Evolutionary conservation across 1,284 basidiomycete species (phyloP).

Genomic region (Melanopsichium pennsylvanicum): DNA sequence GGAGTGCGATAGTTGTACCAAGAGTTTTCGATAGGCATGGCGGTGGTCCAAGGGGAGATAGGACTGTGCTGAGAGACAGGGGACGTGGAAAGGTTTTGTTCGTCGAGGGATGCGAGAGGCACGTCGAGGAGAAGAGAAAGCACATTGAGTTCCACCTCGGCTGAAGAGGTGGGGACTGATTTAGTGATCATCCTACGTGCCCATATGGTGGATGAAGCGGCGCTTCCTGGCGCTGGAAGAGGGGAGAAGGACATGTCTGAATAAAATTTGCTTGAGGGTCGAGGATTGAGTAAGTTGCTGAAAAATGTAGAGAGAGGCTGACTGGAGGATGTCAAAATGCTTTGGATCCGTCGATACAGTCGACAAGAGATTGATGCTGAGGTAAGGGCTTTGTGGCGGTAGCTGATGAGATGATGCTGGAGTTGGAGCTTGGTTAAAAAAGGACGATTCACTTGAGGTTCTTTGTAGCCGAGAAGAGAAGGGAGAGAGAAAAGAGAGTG

Average conservation of each 20-base stretch:
- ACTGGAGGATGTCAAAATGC: too few relatives aligned
- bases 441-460: too few relatives aligned
- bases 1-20: too few relatives aligned
- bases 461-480: too few relatives aligned
- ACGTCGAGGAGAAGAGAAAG: conserved; percentile 33
- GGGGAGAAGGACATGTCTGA: conserved; percentile 15
- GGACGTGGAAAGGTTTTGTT: conserved; percentile 4
- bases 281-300: neutral
- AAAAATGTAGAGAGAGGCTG: too few relatives aligned
- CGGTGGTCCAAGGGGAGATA: conserved; percentile 7
- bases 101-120: conserved; percentile 19
- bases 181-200: conserved; percentile 32
- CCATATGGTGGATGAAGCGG: conserved; percentile 26
- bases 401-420: too few relatives aligned
- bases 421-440: too few relatives aligned
- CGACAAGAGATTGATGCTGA: too few relatives aligned
- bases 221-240: neutral
- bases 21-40: neutral
- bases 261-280: neutral
- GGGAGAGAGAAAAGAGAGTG: too few relatives aligned
- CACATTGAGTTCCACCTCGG: conserved; percentile 38
- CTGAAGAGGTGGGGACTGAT: conserved; percentile 2
- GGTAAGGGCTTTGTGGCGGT: too few relatives aligned
- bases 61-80: conserved; percentile 8
- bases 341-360: too few relatives aligned